Evolutionary conservation across 192 early-diverging fungal species (phyloP), one percentile per base, ranked within the genome.

Genomic region (Kickxella alabastrina): DNA sequence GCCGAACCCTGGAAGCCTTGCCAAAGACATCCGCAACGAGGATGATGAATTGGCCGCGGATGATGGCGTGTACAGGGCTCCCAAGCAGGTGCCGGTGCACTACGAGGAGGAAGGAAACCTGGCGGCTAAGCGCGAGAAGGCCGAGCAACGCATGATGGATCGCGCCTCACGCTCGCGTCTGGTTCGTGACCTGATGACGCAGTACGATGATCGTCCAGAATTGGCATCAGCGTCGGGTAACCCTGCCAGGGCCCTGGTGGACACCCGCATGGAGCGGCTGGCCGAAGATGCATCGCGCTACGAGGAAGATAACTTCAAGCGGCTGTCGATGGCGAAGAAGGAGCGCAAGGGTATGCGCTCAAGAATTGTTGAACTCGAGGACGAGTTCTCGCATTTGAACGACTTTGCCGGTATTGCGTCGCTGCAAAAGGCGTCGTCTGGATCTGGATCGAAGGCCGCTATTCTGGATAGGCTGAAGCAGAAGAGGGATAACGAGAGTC

Each of bases 221-320:
- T 83, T 84, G 60, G 53, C 81, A 32, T 83, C 80, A 17, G 79
- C 84, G 0, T 72, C 81, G n/a, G 90, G 89, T 43, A 85, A 89
- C 59, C 79, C 82, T 40, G 79, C 82, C 2, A 83, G 82, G 23
- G 82, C 77, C 9, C 75, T 82, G 39, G 72, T 19, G 13, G 67
- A 82, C 25, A 72, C 71, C 27, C 75, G 66, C 17, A 62, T 84
- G 43, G 83, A 88, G 59, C 58, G 69, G 25, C 49, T 79, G 45
- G 76, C 82, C 13, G 70, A 72, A 9, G 88, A 93, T 54, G 79
- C 83, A 27, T 68, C 80, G 42, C 54, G 75, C 18, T 93, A 87
- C 59, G 93, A 96, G 62, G 93, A 96, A 55, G 87, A 91, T 17
- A 92, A 93, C 70, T 92, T 92, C 68, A 81, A 83, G 26, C 82